phyloP scores from a whole-genome alignment of 2,329 filamentous ascomycete species.

The Aspergillus sp. region DNA sequence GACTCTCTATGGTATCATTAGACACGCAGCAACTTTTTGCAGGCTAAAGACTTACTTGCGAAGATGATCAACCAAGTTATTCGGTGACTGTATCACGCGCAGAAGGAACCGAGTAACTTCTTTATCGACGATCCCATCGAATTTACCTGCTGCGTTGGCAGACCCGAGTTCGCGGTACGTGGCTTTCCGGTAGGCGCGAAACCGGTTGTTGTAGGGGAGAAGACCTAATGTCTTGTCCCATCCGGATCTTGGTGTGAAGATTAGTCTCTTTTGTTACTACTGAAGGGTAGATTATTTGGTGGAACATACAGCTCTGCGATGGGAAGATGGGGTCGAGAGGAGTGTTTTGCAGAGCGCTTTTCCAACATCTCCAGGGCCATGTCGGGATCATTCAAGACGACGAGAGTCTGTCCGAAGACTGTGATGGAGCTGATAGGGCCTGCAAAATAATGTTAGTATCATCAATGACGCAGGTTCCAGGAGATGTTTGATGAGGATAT shows the following conservation, averaged over 20 bases:
- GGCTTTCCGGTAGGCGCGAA: conserved; percentile 48
- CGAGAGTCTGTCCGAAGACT: conserved; percentile 32
- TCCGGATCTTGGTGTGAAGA: conserved; percentile 27
- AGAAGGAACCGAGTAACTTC: conserved; percentile 49
- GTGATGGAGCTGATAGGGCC: conserved; percentile 39
- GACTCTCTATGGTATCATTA: conserved; percentile 28
- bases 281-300: too few species aligned
- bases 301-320: conserved; percentile 33
- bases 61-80: conserved; percentile 46
- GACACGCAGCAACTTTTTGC: too few species aligned
- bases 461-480: too few species aligned
- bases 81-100: conserved; percentile 43
- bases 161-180: conserved; percentile 49
- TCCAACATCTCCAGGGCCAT: conserved; percentile 36
- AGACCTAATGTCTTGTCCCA: conserved; percentile 42
- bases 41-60: conserved; percentile 21
- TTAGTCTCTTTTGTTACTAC: too few species aligned
- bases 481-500: neutral
- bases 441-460: neutral
- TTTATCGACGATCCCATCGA: conserved; percentile 44
- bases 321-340: conserved; percentile 26
- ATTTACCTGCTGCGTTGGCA: conserved; percentile 40
- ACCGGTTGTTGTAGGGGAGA: conserved; percentile 37
- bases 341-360: conserved; percentile 30
- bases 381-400: conserved; percentile 36